Percentiles rank a stretch among this genome's conserved stretches.
Evolutionary conservation across 139 green algal genomes (phyloP).

Genomic region (Ulvella scutata): DNA sequence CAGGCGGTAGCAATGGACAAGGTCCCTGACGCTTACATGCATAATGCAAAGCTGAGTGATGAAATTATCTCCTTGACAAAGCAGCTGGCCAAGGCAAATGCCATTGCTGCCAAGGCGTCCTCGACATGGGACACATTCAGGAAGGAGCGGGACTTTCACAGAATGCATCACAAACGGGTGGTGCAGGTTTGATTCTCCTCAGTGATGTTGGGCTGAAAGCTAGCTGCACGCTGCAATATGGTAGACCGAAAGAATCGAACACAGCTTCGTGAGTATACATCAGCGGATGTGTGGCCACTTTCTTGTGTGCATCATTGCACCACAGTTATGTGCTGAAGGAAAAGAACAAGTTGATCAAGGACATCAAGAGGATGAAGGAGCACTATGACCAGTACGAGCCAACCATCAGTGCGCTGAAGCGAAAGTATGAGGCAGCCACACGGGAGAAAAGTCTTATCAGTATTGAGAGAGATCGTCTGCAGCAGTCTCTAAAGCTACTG

Average conservation of each 20-base stretch:
- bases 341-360: slow-evolving; percentile 71
- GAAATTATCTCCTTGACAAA: not conserved
- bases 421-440: slow-evolving; percentile 70
- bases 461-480: slow-evolving; percentile 44
- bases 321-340: slow-evolving; percentile 75
- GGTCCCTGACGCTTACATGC: slow-evolving; percentile 55
- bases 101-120: slow-evolving; percentile 17
- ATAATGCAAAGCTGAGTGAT: slow-evolving; percentile 20
- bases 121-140: slow-evolving; percentile 48
- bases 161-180: slow-evolving; percentile 81
- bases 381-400: slow-evolving; percentile 77
- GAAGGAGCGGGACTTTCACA: slow-evolving; percentile 77
- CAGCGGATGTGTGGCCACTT: too few species aligned
- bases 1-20: slow-evolving; percentile 9
- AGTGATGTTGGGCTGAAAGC: too few species aligned
- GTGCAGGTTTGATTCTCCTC: too few species aligned
- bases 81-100: not conserved
- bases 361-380: slow-evolving; percentile 61
- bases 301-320: too few species aligned
- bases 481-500: slow-evolving; percentile 15
- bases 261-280: too few species aligned
- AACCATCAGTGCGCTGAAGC: slow-evolving; percentile 62
- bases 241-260: too few species aligned
- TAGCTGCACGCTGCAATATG: too few species aligned
- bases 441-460: slow-evolving; percentile 72